phyloP scores from a whole-genome alignment of 495 filamentous ascomycete genomes.

The Massariosphaeria phaeospora region DNA sequence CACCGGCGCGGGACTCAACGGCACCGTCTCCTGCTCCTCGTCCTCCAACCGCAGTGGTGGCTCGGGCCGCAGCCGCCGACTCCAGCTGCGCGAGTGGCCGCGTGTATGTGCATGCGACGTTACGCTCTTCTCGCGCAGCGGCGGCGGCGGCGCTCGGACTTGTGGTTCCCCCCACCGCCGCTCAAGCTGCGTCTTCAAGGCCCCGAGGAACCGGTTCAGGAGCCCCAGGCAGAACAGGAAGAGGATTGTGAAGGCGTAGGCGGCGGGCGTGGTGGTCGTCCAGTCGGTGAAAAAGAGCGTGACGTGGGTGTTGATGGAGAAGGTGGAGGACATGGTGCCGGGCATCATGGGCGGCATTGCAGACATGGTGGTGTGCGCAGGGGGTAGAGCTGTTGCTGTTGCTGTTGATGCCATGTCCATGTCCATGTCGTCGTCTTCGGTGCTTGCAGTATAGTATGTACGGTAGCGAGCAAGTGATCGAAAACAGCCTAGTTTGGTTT shows the following conservation, averaged over 20 bases:
- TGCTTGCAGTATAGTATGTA: too few relatives aligned
- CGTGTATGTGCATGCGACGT: background rate
- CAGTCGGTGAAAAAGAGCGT: constrained; percentile 16
- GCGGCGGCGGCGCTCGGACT: too few relatives aligned
- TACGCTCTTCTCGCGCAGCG: background rate
- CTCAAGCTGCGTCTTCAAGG: constrained; percentile 12
- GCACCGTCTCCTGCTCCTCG: constrained; percentile 10
- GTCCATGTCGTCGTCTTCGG: too few relatives aligned
- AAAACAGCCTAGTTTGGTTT: too few relatives aligned
- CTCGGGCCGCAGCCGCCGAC: background rate
- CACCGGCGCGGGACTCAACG: background rate
- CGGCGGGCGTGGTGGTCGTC: constrained; percentile 7
- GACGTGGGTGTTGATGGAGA: constrained; percentile 4
- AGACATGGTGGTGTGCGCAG: background rate
- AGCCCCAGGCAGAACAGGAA: constrained; percentile 18
- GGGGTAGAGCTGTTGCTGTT: background rate
- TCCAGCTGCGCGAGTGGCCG: constrained; percentile 6
- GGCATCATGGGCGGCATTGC: constrained; percentile 1
- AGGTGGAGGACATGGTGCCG: constrained; percentile 13
- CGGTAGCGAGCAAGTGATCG: too few relatives aligned
- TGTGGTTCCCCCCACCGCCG: constrained; percentile 4
- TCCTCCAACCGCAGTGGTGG: background rate
- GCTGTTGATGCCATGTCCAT: background rate
- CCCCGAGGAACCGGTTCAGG: constrained; percentile 14
- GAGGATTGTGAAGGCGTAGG: constrained; percentile 12